These are phyloP conservation scores for Zanthoxylum bungeanum DNA, from an alignment of 345 rosid genomes.

Conservation along the genomic window DNA sequence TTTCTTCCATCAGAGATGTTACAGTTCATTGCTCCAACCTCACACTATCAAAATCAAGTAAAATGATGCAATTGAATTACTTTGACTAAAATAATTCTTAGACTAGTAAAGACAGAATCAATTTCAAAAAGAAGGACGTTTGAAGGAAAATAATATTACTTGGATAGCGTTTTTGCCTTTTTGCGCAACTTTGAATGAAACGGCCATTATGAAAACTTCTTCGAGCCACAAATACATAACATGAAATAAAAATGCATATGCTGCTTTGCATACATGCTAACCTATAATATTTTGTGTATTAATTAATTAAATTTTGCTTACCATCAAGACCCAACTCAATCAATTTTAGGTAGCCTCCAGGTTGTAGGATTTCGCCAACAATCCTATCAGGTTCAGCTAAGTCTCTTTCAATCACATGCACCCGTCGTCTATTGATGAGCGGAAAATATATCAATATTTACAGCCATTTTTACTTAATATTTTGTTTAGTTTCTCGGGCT, in stretches of 20 bases:
- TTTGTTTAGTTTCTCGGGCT: too few species aligned
- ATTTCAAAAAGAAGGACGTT: not conserved
- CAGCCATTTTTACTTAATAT: too few species aligned
- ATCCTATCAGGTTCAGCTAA: slow-evolving; percentile 1
- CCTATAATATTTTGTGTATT: not conserved
- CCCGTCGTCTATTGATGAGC: too few species aligned
- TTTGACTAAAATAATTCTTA: too few species aligned
- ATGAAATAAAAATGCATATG: not conserved
- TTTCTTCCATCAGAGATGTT: not conserved
- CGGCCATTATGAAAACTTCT: slow-evolving; percentile 6
- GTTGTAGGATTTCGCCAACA: slow-evolving; percentile 8
- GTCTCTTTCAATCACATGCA: slow-evolving; percentile 9
- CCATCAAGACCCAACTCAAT: not conserved
- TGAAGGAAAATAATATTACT: not conserved
- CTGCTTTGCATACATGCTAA: not conserved
- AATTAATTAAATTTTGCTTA: not conserved
- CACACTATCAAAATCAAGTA: not conserved
- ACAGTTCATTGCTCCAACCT: not conserved
- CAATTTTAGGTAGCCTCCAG: slow-evolving; percentile 1
- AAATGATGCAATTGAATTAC: not conserved
- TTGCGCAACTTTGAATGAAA: not conserved
- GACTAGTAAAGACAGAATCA: not conserved
- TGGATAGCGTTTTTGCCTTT: not conserved
- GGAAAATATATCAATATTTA: too few species aligned
- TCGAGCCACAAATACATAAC: not conserved